Conservation (phyloP, 306 rosid genomes). For the Cucumis hystrix region DNA sequence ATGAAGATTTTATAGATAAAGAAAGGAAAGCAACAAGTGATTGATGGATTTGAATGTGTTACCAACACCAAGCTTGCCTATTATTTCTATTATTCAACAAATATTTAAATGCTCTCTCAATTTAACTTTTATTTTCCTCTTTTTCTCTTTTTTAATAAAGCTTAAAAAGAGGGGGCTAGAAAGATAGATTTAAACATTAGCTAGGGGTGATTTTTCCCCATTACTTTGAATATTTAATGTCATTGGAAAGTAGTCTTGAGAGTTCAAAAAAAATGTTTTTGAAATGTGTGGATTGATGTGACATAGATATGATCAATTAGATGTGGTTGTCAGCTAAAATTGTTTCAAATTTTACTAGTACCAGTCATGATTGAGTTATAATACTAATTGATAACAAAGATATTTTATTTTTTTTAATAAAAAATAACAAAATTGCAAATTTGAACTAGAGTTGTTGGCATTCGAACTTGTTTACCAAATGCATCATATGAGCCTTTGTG, state of each 20-base stretch:
- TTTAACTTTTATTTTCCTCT: no score
- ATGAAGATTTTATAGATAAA: neutral
- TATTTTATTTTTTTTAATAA: no score
- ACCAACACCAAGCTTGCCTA: neutral
- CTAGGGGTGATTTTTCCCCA: no score
- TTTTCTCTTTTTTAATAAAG: neutral
- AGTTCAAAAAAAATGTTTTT: neutral
- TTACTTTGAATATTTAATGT: neutral
- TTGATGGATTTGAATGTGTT: conserved; percentile 7
- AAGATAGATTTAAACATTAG: neutral
- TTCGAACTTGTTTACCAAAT: no score
- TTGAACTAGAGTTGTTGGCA: no score
- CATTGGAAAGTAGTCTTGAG: neutral
- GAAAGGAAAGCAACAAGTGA: neutral
- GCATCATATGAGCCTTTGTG: no score
- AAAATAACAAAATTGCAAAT: no score
- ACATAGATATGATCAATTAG: neutral
- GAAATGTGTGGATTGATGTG: neutral
- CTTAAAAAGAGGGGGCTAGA: neutral
- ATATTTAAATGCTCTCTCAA: neutral
- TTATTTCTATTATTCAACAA: neutral
- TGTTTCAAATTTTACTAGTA: no score
- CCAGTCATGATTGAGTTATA: no score
- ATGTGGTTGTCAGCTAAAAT: neutral
- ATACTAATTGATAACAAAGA: no score